Base-by-base conservation (phyloP, 2,329 filamentous ascomycete species). In the Botrytis squamosa region DNA sequence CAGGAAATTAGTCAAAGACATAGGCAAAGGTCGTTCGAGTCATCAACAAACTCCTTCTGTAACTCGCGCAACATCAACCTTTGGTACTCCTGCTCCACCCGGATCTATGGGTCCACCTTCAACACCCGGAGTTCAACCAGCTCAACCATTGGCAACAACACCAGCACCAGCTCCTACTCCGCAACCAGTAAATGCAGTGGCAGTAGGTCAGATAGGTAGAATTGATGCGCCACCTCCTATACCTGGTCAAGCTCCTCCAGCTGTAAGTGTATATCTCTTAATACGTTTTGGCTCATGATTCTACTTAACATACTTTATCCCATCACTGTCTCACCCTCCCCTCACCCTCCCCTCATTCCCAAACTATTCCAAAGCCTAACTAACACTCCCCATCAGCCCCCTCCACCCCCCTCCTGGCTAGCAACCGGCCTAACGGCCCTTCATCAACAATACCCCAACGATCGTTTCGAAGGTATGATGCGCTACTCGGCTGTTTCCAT, bases 401-500 rank as follows among this genome's bases (percentile, higher is more conserved):
- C 94, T 74, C 90, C 93, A 12, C 91, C 94, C 29, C 95, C 95
- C n/a, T 86, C 89, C 73, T 98, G 96, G 96, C 92, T 99, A 73
- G 85, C 87, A 73, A 84, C 87, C 55, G 92, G 93, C 71, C 88
- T 98, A n/a, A 85, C 88, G 74, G 87, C 90, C 38, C 88, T 98
- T 78, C 90, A 90, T 77, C 85, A 87, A 74, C 83, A 83, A 29
- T 95, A 97, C 80, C 91, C 93, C 5, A 88, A 91, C 78, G 94
- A 98, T 82, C 88, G 88, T 44, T 98, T 98, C 81, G 94, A 97
- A 82, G 92, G 91, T 71, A 88, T 92, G 36, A 99, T 99, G 96
- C 93, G 94, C 75, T 95, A 97, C 83, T 93, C 90, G 38, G 91
- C 92, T 74, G 88, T 97, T 75, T 92, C 97, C 81, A 88, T 88